Conservation (phyloP, 2,329 filamentous ascomycete species). For the Chrysoporthe austroafricana region DNA sequence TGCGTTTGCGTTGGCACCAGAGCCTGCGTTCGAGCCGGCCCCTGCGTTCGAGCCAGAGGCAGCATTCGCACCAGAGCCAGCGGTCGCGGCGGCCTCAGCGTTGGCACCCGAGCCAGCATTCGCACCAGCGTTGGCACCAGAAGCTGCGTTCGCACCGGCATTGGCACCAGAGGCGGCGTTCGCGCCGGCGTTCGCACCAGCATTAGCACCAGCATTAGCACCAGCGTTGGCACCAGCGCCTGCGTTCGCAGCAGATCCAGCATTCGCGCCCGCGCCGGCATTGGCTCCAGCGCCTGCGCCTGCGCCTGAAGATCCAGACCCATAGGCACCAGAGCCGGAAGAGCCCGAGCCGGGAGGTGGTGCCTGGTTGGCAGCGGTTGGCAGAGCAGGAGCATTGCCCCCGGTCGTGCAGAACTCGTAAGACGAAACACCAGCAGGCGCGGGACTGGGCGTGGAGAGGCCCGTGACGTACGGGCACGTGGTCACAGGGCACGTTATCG, state of each 20-base stretch:
- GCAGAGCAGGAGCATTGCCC: neutral
- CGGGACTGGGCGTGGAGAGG: slow-evolving; percentile 11
- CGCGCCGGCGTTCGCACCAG: neutral
- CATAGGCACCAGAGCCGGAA: neutral
- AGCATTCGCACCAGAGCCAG: neutral
- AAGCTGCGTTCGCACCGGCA: neutral
- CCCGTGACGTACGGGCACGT: slow-evolving; percentile 16
- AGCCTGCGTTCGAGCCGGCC: neutral
- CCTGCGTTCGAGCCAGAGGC: neutral
- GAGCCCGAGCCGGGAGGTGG: neutral
- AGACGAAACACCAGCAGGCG: neutral
- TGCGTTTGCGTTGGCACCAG: neutral
- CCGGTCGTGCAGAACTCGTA: slow-evolving; percentile 2
- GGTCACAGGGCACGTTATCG: slow-evolving; percentile 11
- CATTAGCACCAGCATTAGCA: neutral
- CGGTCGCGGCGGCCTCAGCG: neutral
- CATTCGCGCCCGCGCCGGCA: neutral
- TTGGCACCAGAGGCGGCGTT: neutral
- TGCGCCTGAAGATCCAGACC: neutral
- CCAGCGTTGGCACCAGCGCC: neutral
- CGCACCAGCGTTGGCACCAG: neutral
- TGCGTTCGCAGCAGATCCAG: neutral
- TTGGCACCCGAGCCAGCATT: neutral
- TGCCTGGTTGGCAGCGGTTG: neutral
- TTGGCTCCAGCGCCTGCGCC: neutral